Conservation (phyloP, 169 alveolate genomes). For the Plasmodium coatneyi region DNA sequence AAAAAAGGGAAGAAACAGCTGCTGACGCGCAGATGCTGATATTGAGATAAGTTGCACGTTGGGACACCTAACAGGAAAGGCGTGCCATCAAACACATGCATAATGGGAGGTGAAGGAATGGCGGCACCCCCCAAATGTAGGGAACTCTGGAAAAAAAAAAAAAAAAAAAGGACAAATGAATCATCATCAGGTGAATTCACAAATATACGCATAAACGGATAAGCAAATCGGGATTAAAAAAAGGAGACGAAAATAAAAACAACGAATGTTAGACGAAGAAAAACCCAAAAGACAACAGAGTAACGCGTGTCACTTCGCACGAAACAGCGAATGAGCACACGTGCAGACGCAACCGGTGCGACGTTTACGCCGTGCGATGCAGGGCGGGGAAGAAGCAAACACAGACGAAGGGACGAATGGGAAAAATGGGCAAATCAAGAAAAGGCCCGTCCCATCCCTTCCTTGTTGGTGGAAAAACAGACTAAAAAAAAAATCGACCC, state of each 20-base stretch:
- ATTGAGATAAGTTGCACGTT: not conserved
- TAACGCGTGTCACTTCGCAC: not conserved
- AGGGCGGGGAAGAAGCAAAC: no score
- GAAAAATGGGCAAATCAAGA: not conserved
- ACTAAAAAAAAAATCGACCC: not conserved
- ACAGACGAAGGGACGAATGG: not conserved
- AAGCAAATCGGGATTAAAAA: not conserved
- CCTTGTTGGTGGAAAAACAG: not conserved
- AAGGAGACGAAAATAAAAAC: not conserved
- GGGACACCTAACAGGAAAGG: not conserved
- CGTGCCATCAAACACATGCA: not conserved
- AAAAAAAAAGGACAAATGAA: not conserved
- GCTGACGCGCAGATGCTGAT: not conserved
- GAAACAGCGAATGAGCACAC: no score
- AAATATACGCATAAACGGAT: not conserved
- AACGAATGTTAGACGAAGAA: not conserved
- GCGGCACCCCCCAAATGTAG: not conserved
- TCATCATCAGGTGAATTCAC: not conserved
- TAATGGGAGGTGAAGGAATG: not conserved
- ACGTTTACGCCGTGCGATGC: no score
- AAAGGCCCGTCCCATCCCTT: not conserved
- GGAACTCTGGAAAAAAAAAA: not conserved
- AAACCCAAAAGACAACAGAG: not conserved
- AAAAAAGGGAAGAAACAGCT: not conserved
- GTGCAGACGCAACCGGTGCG: no score